Conservation (phyloP, 805 yeast species). For the Pichia pseudocactophila region DNA sequence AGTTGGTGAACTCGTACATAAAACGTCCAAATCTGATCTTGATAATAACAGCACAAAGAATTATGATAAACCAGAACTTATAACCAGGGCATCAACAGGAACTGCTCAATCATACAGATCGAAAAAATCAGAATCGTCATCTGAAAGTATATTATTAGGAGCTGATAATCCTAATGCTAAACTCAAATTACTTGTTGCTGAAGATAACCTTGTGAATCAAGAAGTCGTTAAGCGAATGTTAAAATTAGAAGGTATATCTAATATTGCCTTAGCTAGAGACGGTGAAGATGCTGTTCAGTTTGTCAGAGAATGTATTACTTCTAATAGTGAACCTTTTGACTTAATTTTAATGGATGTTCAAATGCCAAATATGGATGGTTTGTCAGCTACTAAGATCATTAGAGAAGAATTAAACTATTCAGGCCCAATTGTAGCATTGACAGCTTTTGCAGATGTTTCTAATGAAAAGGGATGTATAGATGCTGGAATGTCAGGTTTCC, state of each 20-base stretch:
- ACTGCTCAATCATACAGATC: constrained; percentile 35
- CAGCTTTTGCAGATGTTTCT: constrained; percentile 92
- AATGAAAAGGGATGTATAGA: constrained; percentile 78
- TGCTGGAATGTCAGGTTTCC: constrained; percentile 89
- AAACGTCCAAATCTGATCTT: not conserved
- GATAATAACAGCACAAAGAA: not conserved
- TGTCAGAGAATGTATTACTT: constrained; percentile 40
- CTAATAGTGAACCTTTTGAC: constrained; percentile 40
- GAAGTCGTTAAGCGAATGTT: constrained; percentile 90
- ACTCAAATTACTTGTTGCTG: constrained; percentile 70
- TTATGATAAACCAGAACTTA: constrained; percentile 36
- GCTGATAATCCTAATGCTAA: not conserved
- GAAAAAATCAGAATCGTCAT: constrained; percentile 19
- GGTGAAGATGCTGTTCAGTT: constrained; percentile 81
- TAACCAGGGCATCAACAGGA: constrained; percentile 42
- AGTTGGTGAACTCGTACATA: not conserved
- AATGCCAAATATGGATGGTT: constrained; percentile 91
- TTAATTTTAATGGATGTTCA: constrained; percentile 94
- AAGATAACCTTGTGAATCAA: constrained; percentile 89
- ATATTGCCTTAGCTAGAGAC: constrained; percentile 74
- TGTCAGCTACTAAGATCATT: constrained; percentile 70
- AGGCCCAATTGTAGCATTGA: constrained; percentile 83
- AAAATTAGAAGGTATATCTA: constrained; percentile 65
- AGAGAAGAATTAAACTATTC: constrained; percentile 50
- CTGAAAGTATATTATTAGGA: not conserved